A percentile compares a stretch with the other conserved stretches of the same genome.
These are phyloP conservation scores for Nannochloropsis gaditana DNA, from an alignment of 108 stramenopile species.

Conservation along the genomic window DNA sequence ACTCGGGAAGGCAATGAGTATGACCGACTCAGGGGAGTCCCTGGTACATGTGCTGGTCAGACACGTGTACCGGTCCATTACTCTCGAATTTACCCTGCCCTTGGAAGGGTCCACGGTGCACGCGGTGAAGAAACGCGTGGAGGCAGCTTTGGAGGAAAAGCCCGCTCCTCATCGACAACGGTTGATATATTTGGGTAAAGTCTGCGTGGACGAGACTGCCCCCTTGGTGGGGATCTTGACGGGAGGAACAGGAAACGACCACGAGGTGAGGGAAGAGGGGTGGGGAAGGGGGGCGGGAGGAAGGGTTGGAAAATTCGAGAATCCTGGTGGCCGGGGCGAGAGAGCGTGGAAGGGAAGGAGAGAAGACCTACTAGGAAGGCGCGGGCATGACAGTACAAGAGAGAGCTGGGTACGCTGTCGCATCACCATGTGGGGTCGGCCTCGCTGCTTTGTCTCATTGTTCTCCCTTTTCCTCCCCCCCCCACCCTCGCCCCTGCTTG, in stretches of 20 bases:
- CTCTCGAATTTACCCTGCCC: neutral
- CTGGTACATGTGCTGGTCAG: neutral
- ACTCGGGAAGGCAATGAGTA: too few relatives aligned
- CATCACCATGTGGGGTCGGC: too few relatives aligned
- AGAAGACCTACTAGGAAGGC: neutral
- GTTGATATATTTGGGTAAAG: neutral
- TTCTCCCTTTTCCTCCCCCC: neutral
- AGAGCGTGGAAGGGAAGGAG: neutral
- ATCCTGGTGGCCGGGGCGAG: too few relatives aligned
- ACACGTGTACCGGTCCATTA: constrained; percentile 1
- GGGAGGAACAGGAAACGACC: neutral
- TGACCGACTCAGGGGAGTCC: too few relatives aligned
- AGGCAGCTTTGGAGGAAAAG: neutral
- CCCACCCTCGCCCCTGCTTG: neutral
- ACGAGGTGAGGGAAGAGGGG: neutral
- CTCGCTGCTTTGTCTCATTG: neutral
- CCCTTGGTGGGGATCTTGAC: neutral
- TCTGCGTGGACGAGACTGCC: neutral
- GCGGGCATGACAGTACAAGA: too few relatives aligned
- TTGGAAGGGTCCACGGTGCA: neutral
- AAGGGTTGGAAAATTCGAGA: neutral
- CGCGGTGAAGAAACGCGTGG: neutral
- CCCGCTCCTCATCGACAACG: neutral
- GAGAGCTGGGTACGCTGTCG: too few relatives aligned
- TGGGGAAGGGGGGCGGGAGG: neutral